Evolutionary conservation across 2,329 filamentous ascomycete genomes (phyloP), one percentile per base, ranked within the genome.

Genomic region (Colletotrichum gloeosporioides): DNA sequence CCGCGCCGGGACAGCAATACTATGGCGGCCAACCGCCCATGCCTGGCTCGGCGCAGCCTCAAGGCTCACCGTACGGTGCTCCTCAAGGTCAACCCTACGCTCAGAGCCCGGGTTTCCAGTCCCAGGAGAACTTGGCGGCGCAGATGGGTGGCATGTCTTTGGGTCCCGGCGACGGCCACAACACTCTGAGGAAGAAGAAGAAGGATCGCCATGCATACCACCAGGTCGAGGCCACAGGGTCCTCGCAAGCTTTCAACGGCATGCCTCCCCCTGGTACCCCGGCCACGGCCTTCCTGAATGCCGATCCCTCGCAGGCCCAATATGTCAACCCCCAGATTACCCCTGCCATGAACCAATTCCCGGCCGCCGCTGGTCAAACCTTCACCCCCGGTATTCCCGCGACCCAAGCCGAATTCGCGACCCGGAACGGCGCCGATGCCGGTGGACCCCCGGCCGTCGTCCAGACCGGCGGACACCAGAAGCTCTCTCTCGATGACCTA

Each of bases 131-230:
- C 18, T 83, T 95, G 76, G 90, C 92, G 63, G 90, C 92, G 71
- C 95, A 98, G 84, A 94, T 98, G 93, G 93, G 93, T 57, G 92
- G 92, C 76, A 91, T 98, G 90, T 93, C 90, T 55, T 87, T 98
- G 79, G 92, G 90, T 39, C 31, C 66, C 22, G 66, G 66, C 4
- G 89, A 90, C 57, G 85, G 88, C 62, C 87, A 88, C 44, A 83
- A 90, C 65, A 87, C 87, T 4, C 86, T 86, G 73, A 90, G 92
- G 83, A 94, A 89, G 85, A 95, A 96, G 89, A 99, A 98, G 92
- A 98, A 98, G 90, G 94, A 98, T 84, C 92, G 95, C 76, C 96
- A 99, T 86, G 96, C 96, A 78, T 95, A 98, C 85, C 96, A 99
- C 84, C 93, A 92, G 53, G 92, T 99, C 69, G 95, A 96, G 78